Percentiles rank a stretch among this genome's conserved stretches.
Conservation (phyloP, 1,284 basidiomycete species). For the Singerocomus inundabilis region DNA sequence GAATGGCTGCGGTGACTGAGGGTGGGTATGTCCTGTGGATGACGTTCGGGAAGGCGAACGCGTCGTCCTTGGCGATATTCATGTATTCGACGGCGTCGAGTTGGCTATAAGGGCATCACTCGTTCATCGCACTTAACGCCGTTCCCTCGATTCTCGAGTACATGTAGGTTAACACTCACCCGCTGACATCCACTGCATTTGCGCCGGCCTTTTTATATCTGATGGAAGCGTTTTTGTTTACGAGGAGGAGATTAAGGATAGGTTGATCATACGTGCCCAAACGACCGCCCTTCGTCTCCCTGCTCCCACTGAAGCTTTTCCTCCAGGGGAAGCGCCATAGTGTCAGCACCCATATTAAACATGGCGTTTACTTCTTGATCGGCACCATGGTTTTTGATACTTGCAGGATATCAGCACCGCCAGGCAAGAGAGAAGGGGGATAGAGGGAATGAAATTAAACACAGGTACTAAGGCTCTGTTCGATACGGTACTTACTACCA, state of each 20-base stretch:
- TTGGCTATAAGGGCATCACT: conserved; percentile 8
- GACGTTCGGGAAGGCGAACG: conserved; percentile 51
- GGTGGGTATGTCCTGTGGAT: conserved; percentile 55
- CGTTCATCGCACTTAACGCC: too few relatives aligned
- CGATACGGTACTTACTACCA: conserved; percentile 46
- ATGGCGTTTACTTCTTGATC: conserved; percentile 52
- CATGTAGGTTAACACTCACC: conserved; percentile 26
- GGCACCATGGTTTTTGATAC: conserved; percentile 62
- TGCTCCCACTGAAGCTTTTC: conserved; percentile 68
- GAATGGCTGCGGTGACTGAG: conserved; percentile 51
- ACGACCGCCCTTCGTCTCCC: conserved; percentile 60
- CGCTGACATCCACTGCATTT: conserved; percentile 63
- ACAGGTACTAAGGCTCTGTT: too few relatives aligned
- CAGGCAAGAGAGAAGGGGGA: background rate
- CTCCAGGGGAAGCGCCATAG: conserved; percentile 55
- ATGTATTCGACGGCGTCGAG: conserved; percentile 62
- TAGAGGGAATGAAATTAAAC: too few relatives aligned
- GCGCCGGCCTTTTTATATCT: conserved; percentile 67
- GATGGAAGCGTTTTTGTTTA: background rate
- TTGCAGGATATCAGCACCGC: conserved; percentile 20
- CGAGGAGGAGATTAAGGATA: too few relatives aligned
- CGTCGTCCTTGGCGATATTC: conserved; percentile 68
- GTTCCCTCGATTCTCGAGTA: too few relatives aligned
- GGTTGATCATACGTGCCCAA: conserved; percentile 42
- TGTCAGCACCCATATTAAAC: conserved; percentile 60